Percentiles rank a stretch among this genome's conserved stretches.
Evolutionary conservation across 345 rosid species (phyloP).

Genomic region (Camelina laxa): DNA sequence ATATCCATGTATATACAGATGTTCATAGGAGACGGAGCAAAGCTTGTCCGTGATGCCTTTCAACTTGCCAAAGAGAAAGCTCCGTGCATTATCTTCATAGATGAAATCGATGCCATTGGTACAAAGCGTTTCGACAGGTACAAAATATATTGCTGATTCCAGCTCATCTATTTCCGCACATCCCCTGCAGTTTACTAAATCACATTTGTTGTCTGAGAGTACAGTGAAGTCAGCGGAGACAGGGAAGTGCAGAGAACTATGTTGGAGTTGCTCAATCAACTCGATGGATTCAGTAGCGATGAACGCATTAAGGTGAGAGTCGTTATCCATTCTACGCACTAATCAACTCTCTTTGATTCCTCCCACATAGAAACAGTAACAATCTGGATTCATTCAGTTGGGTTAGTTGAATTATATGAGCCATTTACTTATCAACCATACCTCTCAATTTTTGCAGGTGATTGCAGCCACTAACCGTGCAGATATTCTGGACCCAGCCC

Average conservation of each 20-base stretch:
- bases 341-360: not conserved
- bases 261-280: constrained; percentile 98
- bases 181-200: constrained; percentile 2
- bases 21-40: constrained; percentile 99
- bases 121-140: constrained; percentile 99
- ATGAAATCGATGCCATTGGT: constrained; percentile 98
- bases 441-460: constrained; percentile 54
- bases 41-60: constrained; percentile 99
- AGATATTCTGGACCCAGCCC: constrained; percentile 98
- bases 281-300: constrained; percentile 98
- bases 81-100: constrained; percentile 98
- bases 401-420: too few relatives aligned
- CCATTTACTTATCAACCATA: too few relatives aligned
- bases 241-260: constrained; percentile 99
- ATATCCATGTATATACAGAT: constrained; percentile 55
- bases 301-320: constrained; percentile 82
- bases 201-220: constrained; percentile 36
- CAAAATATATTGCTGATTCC: constrained; percentile 1
- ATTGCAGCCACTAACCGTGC: constrained; percentile 99
- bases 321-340: constrained; percentile 24
- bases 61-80: constrained; percentile 99
- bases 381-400: too few relatives aligned
- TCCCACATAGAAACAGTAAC: constrained; percentile 10
- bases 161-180: not conserved
- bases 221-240: constrained; percentile 99